Base-by-base conservation (phyloP, 2,329 filamentous ascomycete species). In the Cryphonectria nitschkei region DNA sequence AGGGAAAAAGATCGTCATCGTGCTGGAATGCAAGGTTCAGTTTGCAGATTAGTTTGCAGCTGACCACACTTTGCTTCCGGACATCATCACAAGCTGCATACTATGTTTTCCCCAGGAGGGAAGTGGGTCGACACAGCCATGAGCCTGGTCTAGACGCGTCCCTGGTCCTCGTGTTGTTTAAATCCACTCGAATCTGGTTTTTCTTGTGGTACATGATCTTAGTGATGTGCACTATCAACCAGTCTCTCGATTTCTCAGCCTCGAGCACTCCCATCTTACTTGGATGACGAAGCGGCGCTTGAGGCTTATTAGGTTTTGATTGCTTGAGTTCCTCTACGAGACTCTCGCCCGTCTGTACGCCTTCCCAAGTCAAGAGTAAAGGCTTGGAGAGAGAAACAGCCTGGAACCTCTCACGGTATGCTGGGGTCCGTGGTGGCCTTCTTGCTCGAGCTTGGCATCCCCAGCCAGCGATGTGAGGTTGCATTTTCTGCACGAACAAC, bases 41-140 rank as follows among this genome's bases (percentile, higher is more conserved):
- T 13, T 14, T 41, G 22, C 52, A 60, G 37, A 13, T 29, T 37
- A 43, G 54, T 37, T 16, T 46, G 29, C 19, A 67, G 65, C 16
- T 67, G n/a, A 32, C 14, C 29, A 29, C 22, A 29, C 7, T 9
- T 22, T 22, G 43, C 8, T 9, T 32, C 14, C 43, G 32, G 46
- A 14, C 11, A 32, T 22, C 26, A 34, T 32, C 43, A 54, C 39
- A 50, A 46, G 43, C 26, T 61, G 26, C 56, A 67, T 3, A 6
- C 34, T 34, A 34, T 61, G 6, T 37, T 46, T 37, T 46, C n/a
- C 52, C 37, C 7, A 50, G 34, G 29, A 46, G 22, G 37, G 65
- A 50, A 67, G 39, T 11, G 61, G 65, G 61, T 67, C 65, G 54
- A 50, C 65, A 46, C 11, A 39, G 19, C 4, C 14, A 67, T 50